Conservation (phyloP, 441 rosid species). For the Geranium incanum region DNA sequence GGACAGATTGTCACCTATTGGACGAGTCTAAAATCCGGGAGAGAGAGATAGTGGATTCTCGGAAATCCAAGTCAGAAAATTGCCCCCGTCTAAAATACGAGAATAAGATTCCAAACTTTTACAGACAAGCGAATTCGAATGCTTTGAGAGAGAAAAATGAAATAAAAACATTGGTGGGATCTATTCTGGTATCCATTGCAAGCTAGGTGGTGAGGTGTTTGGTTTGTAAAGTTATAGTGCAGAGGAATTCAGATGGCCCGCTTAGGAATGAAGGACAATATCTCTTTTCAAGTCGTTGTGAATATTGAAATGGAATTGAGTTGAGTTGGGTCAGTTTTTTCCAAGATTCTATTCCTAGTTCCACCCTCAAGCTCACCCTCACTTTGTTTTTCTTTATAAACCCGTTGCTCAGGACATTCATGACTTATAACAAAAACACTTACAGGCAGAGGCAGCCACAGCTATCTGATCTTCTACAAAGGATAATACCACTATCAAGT, state of each 20-base stretch:
- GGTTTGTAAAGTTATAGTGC: constrained; percentile 24
- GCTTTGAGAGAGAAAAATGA: constrained; percentile 5
- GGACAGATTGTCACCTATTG: constrained; percentile 21
- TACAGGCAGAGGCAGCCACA: not conserved
- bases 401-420: constrained; percentile 28
- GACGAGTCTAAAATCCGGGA: constrained; percentile 7
- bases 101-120: constrained; percentile 86
- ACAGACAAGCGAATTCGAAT: constrained; percentile 42
- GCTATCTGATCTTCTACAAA: too few species aligned
- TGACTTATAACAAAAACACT: not conserved
- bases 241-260: constrained; percentile 42
- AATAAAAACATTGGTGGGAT: constrained; percentile 38
- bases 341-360: constrained; percentile 59
- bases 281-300: constrained; percentile 47
- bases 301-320: constrained; percentile 36
- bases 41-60: constrained; percentile 55
- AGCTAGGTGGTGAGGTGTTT: constrained; percentile 31
- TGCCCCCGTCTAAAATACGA: constrained; percentile 27
- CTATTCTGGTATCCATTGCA: constrained; percentile 70
- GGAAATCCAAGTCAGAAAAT: constrained; percentile 40
- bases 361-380: constrained; percentile 3
- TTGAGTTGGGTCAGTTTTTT: not conserved
- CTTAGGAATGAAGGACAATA: constrained; percentile 40
- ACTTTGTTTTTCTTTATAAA: constrained; percentile 45
- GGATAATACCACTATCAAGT: too few species aligned